These are phyloP conservation scores for Mychonastes homosphaera DNA, from an alignment of 139 green algal species.

Conservation along the genomic window DNA sequence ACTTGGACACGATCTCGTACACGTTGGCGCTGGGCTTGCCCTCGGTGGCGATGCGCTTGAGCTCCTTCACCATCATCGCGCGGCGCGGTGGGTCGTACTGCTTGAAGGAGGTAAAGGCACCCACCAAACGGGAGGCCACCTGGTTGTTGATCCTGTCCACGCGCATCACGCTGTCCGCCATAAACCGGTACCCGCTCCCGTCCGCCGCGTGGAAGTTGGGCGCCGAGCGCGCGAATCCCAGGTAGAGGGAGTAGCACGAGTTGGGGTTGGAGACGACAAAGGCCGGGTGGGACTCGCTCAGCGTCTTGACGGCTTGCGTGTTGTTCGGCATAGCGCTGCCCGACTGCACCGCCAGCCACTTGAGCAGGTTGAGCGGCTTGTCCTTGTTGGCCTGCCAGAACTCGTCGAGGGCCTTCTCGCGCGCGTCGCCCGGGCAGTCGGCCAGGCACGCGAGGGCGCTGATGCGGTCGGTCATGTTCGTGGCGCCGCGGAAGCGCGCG, in stretches of 20 bases:
- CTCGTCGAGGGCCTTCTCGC: constrained; percentile 45
- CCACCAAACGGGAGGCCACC: constrained; percentile 45
- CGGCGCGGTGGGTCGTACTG: constrained; percentile 77
- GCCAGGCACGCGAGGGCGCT: constrained; percentile 61
- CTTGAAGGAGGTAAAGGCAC: constrained; percentile 72
- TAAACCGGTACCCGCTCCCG: constrained; percentile 87
- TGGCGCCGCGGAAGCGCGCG: constrained; percentile 39
- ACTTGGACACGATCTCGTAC: constrained; percentile 88
- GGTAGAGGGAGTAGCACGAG: constrained; percentile 68
- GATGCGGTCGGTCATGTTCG: constrained; percentile 97
- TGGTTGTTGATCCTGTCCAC: constrained; percentile 80
- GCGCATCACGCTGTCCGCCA: constrained; percentile 74
- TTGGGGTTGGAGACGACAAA: constrained; percentile 96
- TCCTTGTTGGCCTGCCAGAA: constrained; percentile 81
- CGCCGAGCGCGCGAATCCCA: constrained; percentile 54
- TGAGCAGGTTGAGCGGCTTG: constrained; percentile 84
- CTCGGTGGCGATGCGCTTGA: constrained; percentile 66
- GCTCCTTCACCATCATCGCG: constrained; percentile 66
- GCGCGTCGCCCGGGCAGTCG: constrained; percentile 33
- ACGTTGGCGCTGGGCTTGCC: constrained; percentile 80
- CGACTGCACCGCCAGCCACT: constrained; percentile 81
- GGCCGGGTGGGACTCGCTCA: constrained; percentile 69
- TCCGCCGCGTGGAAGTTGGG: constrained; percentile 94
- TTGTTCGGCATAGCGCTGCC: constrained; percentile 67
- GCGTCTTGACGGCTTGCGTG: constrained; percentile 44